phyloP scores from a whole-genome alignment of 306 rosid species.

The Prunus dulcis region DNA sequence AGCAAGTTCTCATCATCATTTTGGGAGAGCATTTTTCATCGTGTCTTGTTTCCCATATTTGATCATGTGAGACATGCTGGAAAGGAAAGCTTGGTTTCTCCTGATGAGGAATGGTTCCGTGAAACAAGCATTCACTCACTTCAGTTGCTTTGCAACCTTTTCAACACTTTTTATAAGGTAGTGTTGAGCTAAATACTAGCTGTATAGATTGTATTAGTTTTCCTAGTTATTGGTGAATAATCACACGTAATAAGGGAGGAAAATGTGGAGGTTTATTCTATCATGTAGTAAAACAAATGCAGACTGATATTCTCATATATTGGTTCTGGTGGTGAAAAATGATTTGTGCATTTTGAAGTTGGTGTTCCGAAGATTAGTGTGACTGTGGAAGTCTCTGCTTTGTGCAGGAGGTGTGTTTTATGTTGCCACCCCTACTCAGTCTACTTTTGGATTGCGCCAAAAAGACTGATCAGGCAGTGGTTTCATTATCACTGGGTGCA shows the following conservation, averaged over 20 bases:
- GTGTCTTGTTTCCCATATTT: slow-evolving; percentile 96
- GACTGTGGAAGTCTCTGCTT: slow-evolving; percentile 18
- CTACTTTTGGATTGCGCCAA: slow-evolving; percentile 97
- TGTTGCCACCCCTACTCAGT: slow-evolving; percentile 88
- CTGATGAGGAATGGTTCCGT: slow-evolving; percentile 81
- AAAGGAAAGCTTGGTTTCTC: slow-evolving; percentile 62
- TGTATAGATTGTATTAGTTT: slow-evolving; percentile 3
- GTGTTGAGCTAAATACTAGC: slow-evolving; percentile 11
- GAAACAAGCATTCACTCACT: slow-evolving; percentile 97
- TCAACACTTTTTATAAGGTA: slow-evolving; percentile 98
- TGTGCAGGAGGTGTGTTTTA: slow-evolving; percentile 96
- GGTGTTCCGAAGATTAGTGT: background rate
- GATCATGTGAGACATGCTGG: slow-evolving; percentile 98
- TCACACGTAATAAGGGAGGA: background rate
- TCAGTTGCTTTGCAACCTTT: slow-evolving; percentile 97
- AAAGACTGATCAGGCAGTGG: slow-evolving; percentile 95
- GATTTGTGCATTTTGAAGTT: background rate
- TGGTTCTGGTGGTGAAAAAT: background rate
- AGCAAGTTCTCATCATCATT: slow-evolving; percentile 82
- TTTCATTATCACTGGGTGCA: slow-evolving; percentile 96
- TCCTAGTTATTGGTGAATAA: slow-evolving; percentile 9
- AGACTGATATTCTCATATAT: background rate
- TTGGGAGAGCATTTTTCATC: slow-evolving; percentile 98
- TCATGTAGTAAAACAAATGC: background rate
- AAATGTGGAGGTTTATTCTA: background rate